Base-by-base conservation (phyloP, 2,329 filamentous ascomycete genomes). In the Clonostachys chloroleuca region DNA sequence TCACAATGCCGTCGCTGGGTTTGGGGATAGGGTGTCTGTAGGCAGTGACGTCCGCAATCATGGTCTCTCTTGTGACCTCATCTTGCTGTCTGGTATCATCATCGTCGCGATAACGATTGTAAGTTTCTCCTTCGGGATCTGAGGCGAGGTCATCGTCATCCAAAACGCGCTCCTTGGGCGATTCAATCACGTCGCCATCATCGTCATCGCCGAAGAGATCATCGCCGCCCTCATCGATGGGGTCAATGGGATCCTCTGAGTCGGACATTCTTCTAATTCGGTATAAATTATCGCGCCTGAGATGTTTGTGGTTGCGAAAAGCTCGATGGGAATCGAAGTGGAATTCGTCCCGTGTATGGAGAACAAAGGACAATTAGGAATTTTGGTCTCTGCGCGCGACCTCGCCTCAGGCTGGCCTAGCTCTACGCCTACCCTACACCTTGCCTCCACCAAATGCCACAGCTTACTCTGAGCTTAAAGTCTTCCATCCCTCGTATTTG, bases 1-100 rank as follows among this genome's bases (percentile, higher is more conserved):
- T 56, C 69, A 91, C 86, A 63, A 81, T 80, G 59, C 83, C 83
- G 59, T 91, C 84, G 53, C 78, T 83, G 36, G 86, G 78, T 58
- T 86, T 85, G 13, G 88, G 88, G 13, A 85, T 70, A 44, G 81
- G 75, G 62, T 92, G 88, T 42, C 87, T 78, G 57, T 79, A 83
- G 42, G 90, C 69, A 42, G 81, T 78, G 42, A 85, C 72, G 45
- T 83, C 81, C 67, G 83, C 77, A 46, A 87, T 76, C 45, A 80
- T 71, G 53, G 77, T 78, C 53, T 80, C 70, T 51, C 73, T 70
- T 17, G 73, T 75, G 55, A 69, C 70, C 47, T 73, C 68, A 47
- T 68, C 65, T 51, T 73, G 70, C 14, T 73, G 76, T 55, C 68
- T 70, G 47, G 73, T 70, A 10, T 70, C 66, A 6, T 75, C 69